Evolutionary conservation across 2,329 filamentous ascomycete species (phyloP), one percentile per base, ranked within the genome.

Genomic region (Neopestalotiopsis rosae): DNA sequence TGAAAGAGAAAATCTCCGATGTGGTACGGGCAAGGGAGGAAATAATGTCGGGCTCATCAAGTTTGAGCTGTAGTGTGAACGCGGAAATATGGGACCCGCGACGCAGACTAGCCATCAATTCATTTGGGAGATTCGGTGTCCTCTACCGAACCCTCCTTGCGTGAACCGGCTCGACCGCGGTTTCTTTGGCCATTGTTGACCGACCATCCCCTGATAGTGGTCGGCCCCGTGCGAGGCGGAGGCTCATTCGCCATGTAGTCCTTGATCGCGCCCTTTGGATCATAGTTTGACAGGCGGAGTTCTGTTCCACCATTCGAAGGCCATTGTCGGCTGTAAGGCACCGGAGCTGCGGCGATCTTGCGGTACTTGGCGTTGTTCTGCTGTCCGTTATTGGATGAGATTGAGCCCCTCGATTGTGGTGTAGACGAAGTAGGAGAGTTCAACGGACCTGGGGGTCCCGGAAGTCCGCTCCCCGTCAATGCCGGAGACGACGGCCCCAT

Each of bases 261-360:
- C 74, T 89, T 89, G 74, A 89, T 88, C 24, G 87, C 85, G 70
- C 85, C 84, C 34, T 81, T 82, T 61, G 85, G 84, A 68, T 86
- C 82, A 71, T 89, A 90, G 49, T 85, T 86, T 3, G 89, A 87
- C 4, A 88, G 88, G 68, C 88, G 85, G n/a, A 90, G 81, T 72
- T 89, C 87, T 17, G 84, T 82, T 24, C 79, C 79, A 52, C 76
- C 79, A 73, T 84, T 85, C 67, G 80, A 80, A 76, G 83, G 85
- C 69, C 82, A 82, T 58, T 83, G 81, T 13, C 83, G 78, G 74
- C 87, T 87, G 38, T 86, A 81, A 6, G 86, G 84, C 30, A 87
- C 82, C 0, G 87, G 87, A 0, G 88, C 88, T 10, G 88, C 88
- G 70, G 89, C 87, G 52, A 90, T 84, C 76, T 88, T 89, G 61